These are phyloP conservation scores for Fusarium sp. DNA, from an alignment of 2,329 filamentous ascomycete genomes.

Conservation along the genomic window DNA sequence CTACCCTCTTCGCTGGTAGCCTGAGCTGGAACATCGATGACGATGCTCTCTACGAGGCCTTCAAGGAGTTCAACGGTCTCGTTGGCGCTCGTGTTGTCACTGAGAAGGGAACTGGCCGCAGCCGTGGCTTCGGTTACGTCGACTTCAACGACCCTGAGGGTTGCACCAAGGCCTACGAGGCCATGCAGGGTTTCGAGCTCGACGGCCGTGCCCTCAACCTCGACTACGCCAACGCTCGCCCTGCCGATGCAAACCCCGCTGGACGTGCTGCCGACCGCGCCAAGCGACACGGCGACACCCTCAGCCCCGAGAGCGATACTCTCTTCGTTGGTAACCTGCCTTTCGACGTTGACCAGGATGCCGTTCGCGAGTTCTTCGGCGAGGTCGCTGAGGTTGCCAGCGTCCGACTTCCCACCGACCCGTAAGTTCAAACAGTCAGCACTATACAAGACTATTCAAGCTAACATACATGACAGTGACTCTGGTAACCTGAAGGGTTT, in stretches of 20 bases:
- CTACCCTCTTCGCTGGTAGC: slow-evolving; percentile 89
- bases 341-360: slow-evolving; percentile 84
- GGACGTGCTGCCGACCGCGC: slow-evolving; percentile 74
- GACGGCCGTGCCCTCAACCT: slow-evolving; percentile 82
- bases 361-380: slow-evolving; percentile 79
- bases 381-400: slow-evolving; percentile 78
- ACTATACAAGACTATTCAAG: background rate
- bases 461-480: slow-evolving; percentile 64
- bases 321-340: slow-evolving; percentile 93
- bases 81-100: slow-evolving; percentile 82
- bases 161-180: slow-evolving; percentile 78
- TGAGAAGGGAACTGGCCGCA: slow-evolving; percentile 83
- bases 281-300: slow-evolving; percentile 79
- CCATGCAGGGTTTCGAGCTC: slow-evolving; percentile 79
- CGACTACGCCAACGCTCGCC: slow-evolving; percentile 79
- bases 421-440: slow-evolving; percentile 58
- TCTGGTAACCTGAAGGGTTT: slow-evolving; percentile 90
- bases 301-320: slow-evolving; percentile 85
- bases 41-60: slow-evolving; percentile 82
- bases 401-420: slow-evolving; percentile 89
- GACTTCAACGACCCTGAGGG: slow-evolving; percentile 79
- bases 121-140: slow-evolving; percentile 94
- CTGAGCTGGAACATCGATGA: slow-evolving; percentile 93
- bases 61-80: slow-evolving; percentile 82
- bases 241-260: slow-evolving; percentile 63